Base-by-base conservation (phyloP, 2,329 filamentous ascomycete genomes). In the Cercospora zeae-maydis region DNA sequence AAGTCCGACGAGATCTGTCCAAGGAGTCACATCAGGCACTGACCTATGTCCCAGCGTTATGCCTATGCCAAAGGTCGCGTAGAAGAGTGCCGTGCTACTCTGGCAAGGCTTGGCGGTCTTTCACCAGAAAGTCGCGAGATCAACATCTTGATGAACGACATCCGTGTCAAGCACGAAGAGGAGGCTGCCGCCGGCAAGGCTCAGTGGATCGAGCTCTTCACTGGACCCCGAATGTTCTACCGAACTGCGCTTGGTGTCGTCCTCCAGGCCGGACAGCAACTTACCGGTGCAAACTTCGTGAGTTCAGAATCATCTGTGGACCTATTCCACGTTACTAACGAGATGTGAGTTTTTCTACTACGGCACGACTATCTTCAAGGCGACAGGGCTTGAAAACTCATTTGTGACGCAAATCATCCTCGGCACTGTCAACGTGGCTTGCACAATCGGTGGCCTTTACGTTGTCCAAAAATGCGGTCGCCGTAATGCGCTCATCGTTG, bases 381-480 rank as follows among this genome's bases (percentile, higher is more conserved):
- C 75, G 1, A 63, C 61, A 24, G 72, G 72, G 42, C 67, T 73
- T 21, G 62, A 61, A n/a, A 71, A 82, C 70, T 74, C 75, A 4
- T 82, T 81, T 67, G 72, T 79, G 49, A 78, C 81, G 51, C 77
- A 77, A 21, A 75, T 82, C 51, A 82, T 82, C 65, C 80, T 80
- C 36, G 76, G 77, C 63, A 70, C 75, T 5, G 78, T 83, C 69
- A 83, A 82, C 69, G 79, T 82, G 14, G 70, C 72, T 49, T 80
- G 77, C 33, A 83, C 81, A 3, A 76, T 81, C 60, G 78, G 76
- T 10, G 79, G 79, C 51, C 75, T 83, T 13, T 81, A 75, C 62
- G 75, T 81, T 56, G 78, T 82, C 11, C 79, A 82, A 71, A 79
- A 78, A 66, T 81, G 76, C 71, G 80, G 80, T 49, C 79, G 81